Evolutionary conservation across 179 eudicot species (phyloP).

Genomic region (Amaranthus tricolor): DNA sequence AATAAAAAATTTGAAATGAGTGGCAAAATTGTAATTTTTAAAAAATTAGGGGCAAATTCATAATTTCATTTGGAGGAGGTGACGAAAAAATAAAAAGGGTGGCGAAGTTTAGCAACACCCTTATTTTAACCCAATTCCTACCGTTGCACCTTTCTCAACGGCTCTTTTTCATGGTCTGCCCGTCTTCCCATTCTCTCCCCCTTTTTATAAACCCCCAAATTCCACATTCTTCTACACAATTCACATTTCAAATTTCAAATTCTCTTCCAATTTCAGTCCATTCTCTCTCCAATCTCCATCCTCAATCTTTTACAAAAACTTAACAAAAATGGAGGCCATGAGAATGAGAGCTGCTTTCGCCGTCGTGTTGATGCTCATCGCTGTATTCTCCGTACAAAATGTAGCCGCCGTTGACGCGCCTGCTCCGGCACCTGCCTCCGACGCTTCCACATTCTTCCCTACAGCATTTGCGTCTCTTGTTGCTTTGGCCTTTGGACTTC

Average conservation of each 20-base stretch:
- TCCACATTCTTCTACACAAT: not conserved
- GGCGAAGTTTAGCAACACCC: too few species aligned
- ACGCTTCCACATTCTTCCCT: constrained; percentile 39
- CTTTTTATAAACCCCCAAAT: constrained; percentile 11
- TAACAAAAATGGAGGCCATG: constrained; percentile 39
- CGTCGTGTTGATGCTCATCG: constrained; percentile 35
- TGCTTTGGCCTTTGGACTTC: constrained; percentile 38
- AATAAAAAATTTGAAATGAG: too few species aligned
- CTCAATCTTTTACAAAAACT: not conserved
- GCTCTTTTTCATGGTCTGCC: constrained; percentile 13
- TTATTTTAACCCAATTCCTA: too few species aligned
- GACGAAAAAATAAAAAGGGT: too few species aligned
- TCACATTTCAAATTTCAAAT: not conserved
- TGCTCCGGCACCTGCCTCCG: constrained; percentile 44
- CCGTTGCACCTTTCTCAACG: constrained; percentile 7
- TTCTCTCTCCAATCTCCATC: constrained; percentile 8
- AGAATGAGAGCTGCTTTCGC: constrained; percentile 36
- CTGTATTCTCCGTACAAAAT: constrained; percentile 27
- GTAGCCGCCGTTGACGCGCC: constrained; percentile 36
- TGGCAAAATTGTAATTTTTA: too few species aligned
- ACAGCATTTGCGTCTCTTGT: constrained; percentile 42
- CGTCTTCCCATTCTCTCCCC: constrained; percentile 6
- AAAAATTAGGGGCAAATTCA: too few species aligned
- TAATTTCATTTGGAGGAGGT: too few species aligned
- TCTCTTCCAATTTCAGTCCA: too few species aligned